Evolutionary conservation across 805 yeast genomes (phyloP), one percentile per base, ranked within the genome.

Genomic region (Wilhelminamyces savonicus): DNA sequence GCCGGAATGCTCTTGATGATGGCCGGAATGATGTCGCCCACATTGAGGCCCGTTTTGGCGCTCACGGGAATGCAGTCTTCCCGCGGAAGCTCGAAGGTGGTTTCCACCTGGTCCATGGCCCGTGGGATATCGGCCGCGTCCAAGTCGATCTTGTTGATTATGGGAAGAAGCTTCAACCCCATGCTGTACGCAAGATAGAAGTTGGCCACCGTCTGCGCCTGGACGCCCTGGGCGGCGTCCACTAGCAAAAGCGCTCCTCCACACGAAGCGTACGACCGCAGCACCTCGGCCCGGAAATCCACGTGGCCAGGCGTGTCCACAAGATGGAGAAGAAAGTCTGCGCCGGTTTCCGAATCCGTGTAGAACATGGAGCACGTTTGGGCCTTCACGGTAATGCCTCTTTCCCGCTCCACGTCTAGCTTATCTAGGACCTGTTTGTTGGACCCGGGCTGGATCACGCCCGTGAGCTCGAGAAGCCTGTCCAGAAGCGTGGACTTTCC

Each of bases 271-370:
- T 88, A 88, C 6, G 95, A 84, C 43, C 97, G 61, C 4, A 94
- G 78, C 1, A 90, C 98, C 47, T 90, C 98, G 7, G 92, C 81
- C 31, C 96, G 66, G 54, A 90, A 90, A 54, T 90, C 98, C 19
- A 92, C 97, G 53, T 90, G 98, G 0, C 98, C 98, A 0, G 98
- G 98, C 0, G 97, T 90, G 54, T 90, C 98, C 26, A 92, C 96
- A 26, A 90, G 62, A 62, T 90, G 96, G 26, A 90, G 60, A 31
- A 92, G 56, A 50, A 85, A 92, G 43, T 90, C 96, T 43, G 74
- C 62, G 2, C 76, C 74, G 7, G 74, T 64, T 40, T 76, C 66
- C 1, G 62, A 60, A 30, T 63, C 61, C 21, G 69, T 67, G 53
- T 87, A 87, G 36, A 92, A 69, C 97, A 90, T 92, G 0, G 95